These are phyloP conservation scores for Diaporthe eres DNA, from an alignment of 2,329 filamentous ascomycete genomes.

Conservation along the genomic window DNA sequence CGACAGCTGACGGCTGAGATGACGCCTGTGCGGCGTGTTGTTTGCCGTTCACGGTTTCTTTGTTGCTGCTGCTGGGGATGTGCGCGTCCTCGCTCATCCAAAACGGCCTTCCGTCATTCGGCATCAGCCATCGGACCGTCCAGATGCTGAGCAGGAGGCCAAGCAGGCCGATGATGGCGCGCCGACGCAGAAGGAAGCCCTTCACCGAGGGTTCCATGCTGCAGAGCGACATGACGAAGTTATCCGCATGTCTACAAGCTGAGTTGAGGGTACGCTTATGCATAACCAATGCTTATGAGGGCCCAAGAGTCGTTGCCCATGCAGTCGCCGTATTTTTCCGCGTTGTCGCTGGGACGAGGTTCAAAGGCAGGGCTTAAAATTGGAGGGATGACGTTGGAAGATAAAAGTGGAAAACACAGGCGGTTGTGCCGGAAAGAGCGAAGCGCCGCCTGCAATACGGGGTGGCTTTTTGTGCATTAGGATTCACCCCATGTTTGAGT, in stretches of 20 bases:
- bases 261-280: constrained; percentile 21
- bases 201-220: constrained; percentile 20
- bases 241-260: constrained; percentile 12
- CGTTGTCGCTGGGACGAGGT: background rate
- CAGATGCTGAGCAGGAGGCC: constrained; percentile 31
- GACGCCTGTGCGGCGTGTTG: background rate
- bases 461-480: constrained; percentile 1
- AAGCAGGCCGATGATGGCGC: constrained; percentile 28
- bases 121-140: constrained; percentile 26
- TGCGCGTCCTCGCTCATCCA: background rate
- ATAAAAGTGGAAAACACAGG: constrained; percentile 25
- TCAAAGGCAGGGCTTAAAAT: constrained; percentile 2
- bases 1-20: background rate
- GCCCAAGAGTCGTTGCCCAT: constrained; percentile 2
- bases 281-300: constrained; percentile 16
- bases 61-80: background rate
- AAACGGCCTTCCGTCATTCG: constrained; percentile 13
- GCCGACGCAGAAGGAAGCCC: constrained; percentile 28
- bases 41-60: background rate
- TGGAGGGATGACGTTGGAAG: constrained; percentile 15
- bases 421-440: constrained; percentile 12
- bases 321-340: background rate
- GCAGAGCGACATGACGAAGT: constrained; percentile 18
- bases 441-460: constrained; percentile 15
- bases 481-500: constrained; percentile 24